phyloP scores from a whole-genome alignment of 176 grass and related monocot species.

The Oryza nivara region DNA sequence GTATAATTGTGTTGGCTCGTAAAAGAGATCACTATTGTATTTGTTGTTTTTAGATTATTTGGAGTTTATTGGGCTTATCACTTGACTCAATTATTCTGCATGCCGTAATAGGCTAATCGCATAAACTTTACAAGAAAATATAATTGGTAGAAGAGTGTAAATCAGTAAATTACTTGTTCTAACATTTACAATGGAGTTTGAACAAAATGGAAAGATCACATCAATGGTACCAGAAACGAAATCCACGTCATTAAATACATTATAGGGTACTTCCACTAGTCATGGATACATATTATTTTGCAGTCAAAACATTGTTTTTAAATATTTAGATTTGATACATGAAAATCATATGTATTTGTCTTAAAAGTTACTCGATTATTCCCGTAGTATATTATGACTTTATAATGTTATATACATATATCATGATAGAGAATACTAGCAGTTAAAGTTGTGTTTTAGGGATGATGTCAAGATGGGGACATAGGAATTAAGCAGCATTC shows the following conservation, averaged over 20 bases:
- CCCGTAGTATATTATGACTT: background rate
- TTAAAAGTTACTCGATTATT: background rate
- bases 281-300: background rate
- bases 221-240: background rate
- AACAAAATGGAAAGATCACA: constrained; percentile 16
- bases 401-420: background rate
- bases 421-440: background rate
- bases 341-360: background rate
- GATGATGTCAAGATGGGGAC: background rate
- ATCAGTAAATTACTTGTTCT: constrained; percentile 6
- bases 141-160: background rate
- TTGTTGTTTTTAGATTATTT: background rate
- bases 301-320: background rate
- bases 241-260: constrained; percentile 19
- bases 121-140: constrained; percentile 13
- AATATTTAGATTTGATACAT: background rate
- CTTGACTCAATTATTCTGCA: background rate
- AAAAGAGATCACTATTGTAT: background rate
- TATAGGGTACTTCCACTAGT: background rate
- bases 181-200: constrained; percentile 10
- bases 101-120: background rate
- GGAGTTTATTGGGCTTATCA: background rate
- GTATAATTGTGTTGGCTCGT: too few species aligned
- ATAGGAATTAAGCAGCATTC: constrained; percentile 9
- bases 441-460: background rate